Evolutionary conservation across 202 grass and related monocot genomes (phyloP), one percentile per base, ranked within the genome.

Genomic region (Schoenoplectus tabernaemontani): DNA sequence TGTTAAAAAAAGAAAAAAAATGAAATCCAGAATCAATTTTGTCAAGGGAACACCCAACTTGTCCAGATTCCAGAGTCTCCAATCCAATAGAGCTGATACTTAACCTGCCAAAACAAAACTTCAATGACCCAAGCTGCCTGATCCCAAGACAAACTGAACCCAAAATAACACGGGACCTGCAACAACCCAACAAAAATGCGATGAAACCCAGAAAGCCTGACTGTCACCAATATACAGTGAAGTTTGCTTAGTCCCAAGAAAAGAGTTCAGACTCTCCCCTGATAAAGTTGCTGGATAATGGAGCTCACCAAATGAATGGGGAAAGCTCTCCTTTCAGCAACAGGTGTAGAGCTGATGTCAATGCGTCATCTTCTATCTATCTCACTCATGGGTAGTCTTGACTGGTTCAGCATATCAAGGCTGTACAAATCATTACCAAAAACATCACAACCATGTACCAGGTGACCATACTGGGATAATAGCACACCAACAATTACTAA

Each of bases 331-430:
- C 46, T 56, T 75, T 75, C 28, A 75, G 70, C 69, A 46, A 33
- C 24, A 12, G 28, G 70, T 20, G 28, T 56, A 54, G 28, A 75
- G 7, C 16, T 54, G 7, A 54, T 34, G 16, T 20, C 70, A 56
- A 37, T 75, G 47, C 16, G 11, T 75, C 47, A 75, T 74, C 28
- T 74, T n/a, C 70, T 10, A 33, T 36, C 70, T 51, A 73, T 73
- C 13, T 51, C 44, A 33, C 13, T 53, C 12, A 16, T 33, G 34
- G 69, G 69, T 33, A 46, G 46, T 74, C 26, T 19, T 74, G 70
- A 32, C 54, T 53, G 70, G 28, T 74, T 74, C 16, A 53, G 23
- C 70, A 74, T 74, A 74, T 74, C 70, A 19, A 74, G 70, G 43
- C 70, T 74, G 46, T 51, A 74, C 44, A 74, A 74, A 54, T 50